Base-by-base conservation (phyloP, 352 stramenopile genomes). In the Globisporangium uncinulatum region DNA sequence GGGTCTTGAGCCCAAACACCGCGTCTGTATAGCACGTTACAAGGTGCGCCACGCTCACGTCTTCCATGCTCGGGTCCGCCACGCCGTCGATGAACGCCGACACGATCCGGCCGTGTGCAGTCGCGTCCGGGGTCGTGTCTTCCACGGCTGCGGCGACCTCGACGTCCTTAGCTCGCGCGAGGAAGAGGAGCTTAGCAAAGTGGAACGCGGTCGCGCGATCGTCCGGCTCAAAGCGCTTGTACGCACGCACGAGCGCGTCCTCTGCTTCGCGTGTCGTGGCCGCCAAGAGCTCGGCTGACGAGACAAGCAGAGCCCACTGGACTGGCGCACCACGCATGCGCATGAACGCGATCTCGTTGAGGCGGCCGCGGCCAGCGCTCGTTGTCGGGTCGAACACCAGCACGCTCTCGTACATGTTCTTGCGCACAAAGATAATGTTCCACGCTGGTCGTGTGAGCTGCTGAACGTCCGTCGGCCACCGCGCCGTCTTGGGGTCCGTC, bases 331-430 rank as follows among this genome's bases (percentile, higher is more conserved):
- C 74, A 57, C 84, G 83, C 72, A 83, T 81, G 8, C 70, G 76
- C 65, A 94, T 67, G 56, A 89, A 89, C 0, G 70, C 62, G 20
- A 92, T 76, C 54, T 94, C 77, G 5, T 62, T 67, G 19, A 94
- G 60, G 3, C 70, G 71, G 19, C 62, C 60, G 34, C 74, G 73
- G 6, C 80, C 80, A n/a, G 61, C 57, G 34, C 66, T 73, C 9
- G 73, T 75, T 13, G 73, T 70, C 39, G 84, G 83, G 48, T 92
- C 83, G 46, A 94, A 69, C 7, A 81, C 78, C 52, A 94, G 49
- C 15, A 91, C 71, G 54, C 80, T 85, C 46, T 94, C 84, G 62
- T 94, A 94, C 84, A 94, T 94, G 48, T 93, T 92, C 61, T 86
- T 87, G 51, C 84, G 76, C 46, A 94, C 56, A 56, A 92, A 92